phyloP scores from a whole-genome alignment of 495 filamentous ascomycete species.

The Aspergillus heteromorphus region DNA sequence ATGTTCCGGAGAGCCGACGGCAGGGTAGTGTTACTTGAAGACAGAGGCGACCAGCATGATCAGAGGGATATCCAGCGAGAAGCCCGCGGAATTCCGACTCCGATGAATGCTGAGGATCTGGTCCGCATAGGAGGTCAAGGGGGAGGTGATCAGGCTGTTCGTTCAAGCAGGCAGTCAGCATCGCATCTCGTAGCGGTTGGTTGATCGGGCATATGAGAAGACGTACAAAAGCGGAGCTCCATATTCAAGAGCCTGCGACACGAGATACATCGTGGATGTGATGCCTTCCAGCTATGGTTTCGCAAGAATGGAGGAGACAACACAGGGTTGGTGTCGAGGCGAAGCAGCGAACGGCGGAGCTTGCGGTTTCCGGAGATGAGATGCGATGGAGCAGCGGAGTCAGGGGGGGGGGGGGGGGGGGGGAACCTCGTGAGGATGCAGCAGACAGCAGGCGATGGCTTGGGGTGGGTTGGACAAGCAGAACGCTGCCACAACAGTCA shows the following conservation, averaged over 20 bases:
- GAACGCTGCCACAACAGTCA: background rate
- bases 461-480: background rate
- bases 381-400: background rate
- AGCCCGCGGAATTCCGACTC: slow-evolving; percentile 76
- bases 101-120: slow-evolving; percentile 88
- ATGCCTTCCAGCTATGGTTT: background rate
- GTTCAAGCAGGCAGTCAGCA: slow-evolving; percentile 13
- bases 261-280: slow-evolving; percentile 31
- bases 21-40: slow-evolving; percentile 58
- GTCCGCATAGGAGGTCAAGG: slow-evolving; percentile 82
- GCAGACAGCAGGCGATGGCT: background rate
- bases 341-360: background rate
- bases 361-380: background rate
- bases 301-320: no score
- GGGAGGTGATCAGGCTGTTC: slow-evolving; percentile 65
- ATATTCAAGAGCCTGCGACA: slow-evolving; percentile 41
- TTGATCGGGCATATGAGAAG: background rate
- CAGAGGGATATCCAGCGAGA: slow-evolving; percentile 84
- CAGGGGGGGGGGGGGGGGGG: no score
- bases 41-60: slow-evolving; percentile 97
- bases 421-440: background rate
- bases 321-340: background rate
- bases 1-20: background rate
- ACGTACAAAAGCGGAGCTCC: slow-evolving; percentile 42
- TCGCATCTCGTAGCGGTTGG: background rate